phyloP scores from a whole-genome alignment of 2,329 filamentous ascomycete genomes.

The Dothideomycetes sp. region DNA sequence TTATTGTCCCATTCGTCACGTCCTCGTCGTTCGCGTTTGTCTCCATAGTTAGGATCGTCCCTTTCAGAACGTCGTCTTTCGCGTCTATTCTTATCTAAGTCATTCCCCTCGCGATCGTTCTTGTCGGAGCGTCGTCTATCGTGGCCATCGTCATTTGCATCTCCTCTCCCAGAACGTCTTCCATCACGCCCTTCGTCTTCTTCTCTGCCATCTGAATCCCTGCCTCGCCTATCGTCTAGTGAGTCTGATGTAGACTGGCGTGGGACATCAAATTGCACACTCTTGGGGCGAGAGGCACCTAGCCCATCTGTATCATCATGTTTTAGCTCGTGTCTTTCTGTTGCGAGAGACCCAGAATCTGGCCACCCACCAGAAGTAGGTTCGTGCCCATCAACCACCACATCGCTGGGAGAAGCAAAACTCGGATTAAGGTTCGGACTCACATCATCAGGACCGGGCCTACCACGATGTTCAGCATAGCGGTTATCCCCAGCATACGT shows the following conservation, averaged over 20 bases:
- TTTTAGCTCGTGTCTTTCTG: background rate
- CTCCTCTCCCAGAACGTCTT: no score
- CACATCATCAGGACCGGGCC: conserved; percentile 36
- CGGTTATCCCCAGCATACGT: conserved; percentile 20
- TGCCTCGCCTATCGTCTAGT: conserved; percentile 1
- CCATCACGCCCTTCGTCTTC: no score
- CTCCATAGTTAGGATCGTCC: no score
- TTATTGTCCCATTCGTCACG: no score
- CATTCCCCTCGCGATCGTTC: no score
- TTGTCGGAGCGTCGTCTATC: no score
- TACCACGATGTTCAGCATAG: conserved; percentile 19
- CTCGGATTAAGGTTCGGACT: conserved; percentile 36
- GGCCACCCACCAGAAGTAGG: conserved; percentile 11
- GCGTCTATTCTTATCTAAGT: no score
- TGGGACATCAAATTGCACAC: conserved; percentile 6
- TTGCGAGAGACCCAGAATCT: background rate
- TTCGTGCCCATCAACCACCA: conserved; percentile 23
- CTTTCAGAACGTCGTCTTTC: no score
- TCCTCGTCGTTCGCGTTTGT: conserved; percentile 5
- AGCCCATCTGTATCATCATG: conserved; percentile 6
- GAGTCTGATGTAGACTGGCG: conserved; percentile 3
- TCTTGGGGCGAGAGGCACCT: conserved; percentile 6
- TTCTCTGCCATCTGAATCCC: no score
- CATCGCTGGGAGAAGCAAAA: conserved; percentile 20
- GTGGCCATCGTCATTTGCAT: no score